phyloP scores from a whole-genome alignment of 177 flowering plant genomes.

The Vitis hybrid region DNA sequence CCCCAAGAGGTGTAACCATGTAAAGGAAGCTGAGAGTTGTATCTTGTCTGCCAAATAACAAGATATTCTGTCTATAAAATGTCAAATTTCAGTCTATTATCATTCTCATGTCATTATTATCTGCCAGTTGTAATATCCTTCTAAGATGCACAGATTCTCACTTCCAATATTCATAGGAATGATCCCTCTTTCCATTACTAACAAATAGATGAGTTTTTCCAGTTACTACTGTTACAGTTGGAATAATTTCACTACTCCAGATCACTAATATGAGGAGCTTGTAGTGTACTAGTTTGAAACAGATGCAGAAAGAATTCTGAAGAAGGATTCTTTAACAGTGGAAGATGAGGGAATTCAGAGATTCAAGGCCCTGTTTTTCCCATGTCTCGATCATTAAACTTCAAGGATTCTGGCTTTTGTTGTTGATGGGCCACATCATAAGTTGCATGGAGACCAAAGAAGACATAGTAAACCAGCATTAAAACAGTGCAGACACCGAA shows the following conservation, averaged over 20 bases:
- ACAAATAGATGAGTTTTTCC: neutral
- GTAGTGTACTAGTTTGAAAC: neutral
- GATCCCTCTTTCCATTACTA: neutral
- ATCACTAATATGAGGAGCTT: neutral
- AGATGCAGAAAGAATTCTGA: neutral
- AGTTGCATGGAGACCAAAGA: conserved; percentile 58
- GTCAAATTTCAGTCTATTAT: no score
- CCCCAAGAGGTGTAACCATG: no score
- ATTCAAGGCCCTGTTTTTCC: conserved; percentile 14
- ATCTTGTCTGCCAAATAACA: no score
- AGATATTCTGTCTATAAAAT: no score
- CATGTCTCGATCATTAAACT: conserved; percentile 5
- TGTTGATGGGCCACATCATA: conserved; percentile 50
- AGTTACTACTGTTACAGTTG: no score
- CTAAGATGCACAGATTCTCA: neutral
- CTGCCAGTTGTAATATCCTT: neutral
- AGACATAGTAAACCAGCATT: conserved; percentile 51
- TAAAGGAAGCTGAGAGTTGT: no score
- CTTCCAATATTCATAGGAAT: neutral
- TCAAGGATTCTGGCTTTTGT: conserved; percentile 7
- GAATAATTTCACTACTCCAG: neutral
- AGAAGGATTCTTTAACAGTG: neutral
- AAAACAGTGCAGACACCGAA: conserved; percentile 47
- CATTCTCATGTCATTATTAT: no score
- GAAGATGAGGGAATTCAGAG: neutral